A percentile compares a stretch with the other conserved stretches of the same genome.
Conservation (phyloP, 371 early-diverging fungal genomes). For the Sanchytrium tribonematis region DNA sequence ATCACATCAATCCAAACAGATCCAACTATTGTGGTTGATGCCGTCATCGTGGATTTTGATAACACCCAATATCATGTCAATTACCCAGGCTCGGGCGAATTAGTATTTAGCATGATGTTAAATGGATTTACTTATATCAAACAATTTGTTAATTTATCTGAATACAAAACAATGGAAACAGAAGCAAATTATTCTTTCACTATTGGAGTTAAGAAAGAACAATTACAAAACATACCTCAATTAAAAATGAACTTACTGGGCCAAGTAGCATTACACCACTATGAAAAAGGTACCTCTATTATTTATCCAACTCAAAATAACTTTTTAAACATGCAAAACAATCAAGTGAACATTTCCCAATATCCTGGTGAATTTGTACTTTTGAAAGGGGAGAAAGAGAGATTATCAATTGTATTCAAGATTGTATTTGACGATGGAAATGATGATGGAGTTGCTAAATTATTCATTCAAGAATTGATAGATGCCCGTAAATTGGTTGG, state of each 20-base stretch:
- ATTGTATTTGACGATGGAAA: constrained; percentile 85
- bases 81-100: background rate
- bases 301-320: background rate
- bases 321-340: background rate
- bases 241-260: background rate
- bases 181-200: background rate
- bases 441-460: constrained; percentile 72
- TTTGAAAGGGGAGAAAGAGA: background rate
- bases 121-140: background rate
- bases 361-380: background rate
- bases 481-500: constrained; percentile 70
- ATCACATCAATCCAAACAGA: background rate
- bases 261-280: background rate
- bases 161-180: background rate
- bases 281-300: background rate
- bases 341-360: background rate
- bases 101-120: background rate
- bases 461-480: constrained; percentile 78
- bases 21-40: background rate
- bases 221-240: background rate
- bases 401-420: constrained; percentile 39
- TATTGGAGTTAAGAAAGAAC: background rate
- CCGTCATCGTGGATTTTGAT: background rate
- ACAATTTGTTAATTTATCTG: background rate
- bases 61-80: background rate